phyloP scores from a whole-genome alignment of 768 basidiomycete genomes.

The Neoboletus brunneissimus region DNA sequence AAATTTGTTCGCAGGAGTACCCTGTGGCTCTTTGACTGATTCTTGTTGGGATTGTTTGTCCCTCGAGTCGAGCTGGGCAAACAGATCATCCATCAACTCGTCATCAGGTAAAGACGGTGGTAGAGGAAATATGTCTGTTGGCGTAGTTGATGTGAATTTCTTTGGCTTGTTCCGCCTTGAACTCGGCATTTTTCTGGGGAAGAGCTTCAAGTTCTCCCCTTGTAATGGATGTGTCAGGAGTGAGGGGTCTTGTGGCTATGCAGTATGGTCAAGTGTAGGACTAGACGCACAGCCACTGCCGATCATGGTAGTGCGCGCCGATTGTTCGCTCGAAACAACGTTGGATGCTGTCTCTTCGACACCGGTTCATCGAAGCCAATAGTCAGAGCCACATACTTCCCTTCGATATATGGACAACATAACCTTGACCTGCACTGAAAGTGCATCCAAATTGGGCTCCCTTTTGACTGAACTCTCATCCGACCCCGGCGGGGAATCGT shows the following conservation, averaged over 20 bases:
- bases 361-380: not conserved
- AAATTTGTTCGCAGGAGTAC: conserved; percentile 31
- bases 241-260: conserved; percentile 15
- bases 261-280: not conserved
- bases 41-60: conserved; percentile 50
- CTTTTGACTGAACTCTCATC: conserved; percentile 34
- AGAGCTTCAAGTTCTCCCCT: not conserved
- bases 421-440: conserved; percentile 24
- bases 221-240: not conserved
- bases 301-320: conserved; percentile 5
- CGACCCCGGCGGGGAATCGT: conserved; percentile 35
- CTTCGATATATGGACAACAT: conserved; percentile 20
- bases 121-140: conserved; percentile 19
- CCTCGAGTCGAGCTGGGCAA: conserved; percentile 71
- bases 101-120: conserved; percentile 40
- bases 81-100: conserved; percentile 69
- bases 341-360: not conserved
- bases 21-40: conserved; percentile 44
- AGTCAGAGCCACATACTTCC: not conserved
- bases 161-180: conserved; percentile 59
- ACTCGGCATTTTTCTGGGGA: conserved; percentile 3
- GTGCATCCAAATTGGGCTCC: conserved; percentile 32
- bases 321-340: not conserved
- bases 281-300: not conserved
- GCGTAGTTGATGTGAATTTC: conserved; percentile 37